A percentile compares a stretch with the other conserved stretches of the same genome.
Evolutionary conservation across 1,284 basidiomycete genomes (phyloP).

Genomic region (Pseudozyma hubeiensis): DNA sequence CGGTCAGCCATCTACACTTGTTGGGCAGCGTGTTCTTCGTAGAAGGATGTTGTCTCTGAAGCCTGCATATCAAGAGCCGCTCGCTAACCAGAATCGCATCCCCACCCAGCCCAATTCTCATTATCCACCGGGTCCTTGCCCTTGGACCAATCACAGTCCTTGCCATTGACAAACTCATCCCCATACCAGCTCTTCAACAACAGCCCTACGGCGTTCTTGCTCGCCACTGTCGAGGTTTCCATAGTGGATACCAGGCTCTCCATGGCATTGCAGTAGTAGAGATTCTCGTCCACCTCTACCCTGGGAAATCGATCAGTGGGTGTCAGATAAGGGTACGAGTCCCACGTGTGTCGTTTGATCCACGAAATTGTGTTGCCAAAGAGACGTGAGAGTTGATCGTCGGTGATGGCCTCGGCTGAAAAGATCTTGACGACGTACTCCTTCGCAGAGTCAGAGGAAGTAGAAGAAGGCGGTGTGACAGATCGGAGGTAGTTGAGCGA

Average conservation of each 20-base stretch:
- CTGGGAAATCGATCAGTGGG: conserved; percentile 79
- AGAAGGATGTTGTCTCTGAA: no score
- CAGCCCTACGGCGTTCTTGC: conserved; percentile 76
- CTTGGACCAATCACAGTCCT: conserved; percentile 31
- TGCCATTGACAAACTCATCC: conserved; percentile 56
- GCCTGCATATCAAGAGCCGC: not conserved
- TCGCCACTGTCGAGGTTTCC: conserved; percentile 89
- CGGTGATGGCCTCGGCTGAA: conserved; percentile 76
- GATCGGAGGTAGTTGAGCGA: conserved; percentile 85
- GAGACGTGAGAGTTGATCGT: conserved; percentile 75
- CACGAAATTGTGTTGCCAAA: conserved; percentile 72
- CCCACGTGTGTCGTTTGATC: conserved; percentile 81
- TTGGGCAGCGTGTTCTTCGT: no score
- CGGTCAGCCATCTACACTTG: no score
- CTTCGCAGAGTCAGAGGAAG: conserved; percentile 15
- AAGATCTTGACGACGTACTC: conserved; percentile 75
- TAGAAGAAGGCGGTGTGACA: conserved; percentile 69
- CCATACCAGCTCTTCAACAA: conserved; percentile 60
- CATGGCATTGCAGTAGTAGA: conserved; percentile 90
- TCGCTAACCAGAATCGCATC: conserved; percentile 55
- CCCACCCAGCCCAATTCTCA: conserved; percentile 63
- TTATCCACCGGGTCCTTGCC: conserved; percentile 28
- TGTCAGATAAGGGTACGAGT: conserved; percentile 74
- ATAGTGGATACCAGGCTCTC: conserved; percentile 76
- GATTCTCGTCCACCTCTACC: conserved; percentile 78